Conservation (phyloP, 2,329 filamentous ascomycete species). For the Metarhizium rileyi region DNA sequence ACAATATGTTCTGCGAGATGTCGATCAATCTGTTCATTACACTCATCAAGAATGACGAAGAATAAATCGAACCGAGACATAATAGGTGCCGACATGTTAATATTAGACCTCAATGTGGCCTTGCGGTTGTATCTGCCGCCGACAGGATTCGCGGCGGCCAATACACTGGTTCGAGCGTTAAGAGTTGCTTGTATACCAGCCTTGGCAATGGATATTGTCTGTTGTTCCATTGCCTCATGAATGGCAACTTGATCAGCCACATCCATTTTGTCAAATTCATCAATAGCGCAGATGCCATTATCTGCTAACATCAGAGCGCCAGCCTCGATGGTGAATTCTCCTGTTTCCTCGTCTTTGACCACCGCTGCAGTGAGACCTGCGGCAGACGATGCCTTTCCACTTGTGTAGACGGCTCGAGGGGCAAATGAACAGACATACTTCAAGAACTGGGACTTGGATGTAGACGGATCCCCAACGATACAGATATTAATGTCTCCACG, state of each 20-base stretch:
- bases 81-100: slow-evolving; percentile 98
- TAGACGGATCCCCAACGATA: slow-evolving; percentile 93
- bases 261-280: slow-evolving; percentile 99
- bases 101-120: slow-evolving; percentile 82
- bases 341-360: slow-evolving; percentile 95
- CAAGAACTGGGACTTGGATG: slow-evolving; percentile 94
- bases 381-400: slow-evolving; percentile 92
- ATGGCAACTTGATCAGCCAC: slow-evolving; percentile 95
- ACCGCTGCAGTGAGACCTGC: slow-evolving; percentile 96
- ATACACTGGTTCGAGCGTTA: slow-evolving; percentile 89
- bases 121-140: slow-evolving; percentile 97
- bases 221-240: slow-evolving; percentile 99
- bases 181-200: slow-evolving; percentile 96
- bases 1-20: slow-evolving; percentile 94
- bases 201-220: slow-evolving; percentile 98
- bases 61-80: slow-evolving; percentile 99
- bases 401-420: slow-evolving; percentile 95
- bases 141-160: slow-evolving; percentile 92
- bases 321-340: slow-evolving; percentile 97
- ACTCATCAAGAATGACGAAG: slow-evolving; percentile 95
- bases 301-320: slow-evolving; percentile 96
- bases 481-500: slow-evolving; percentile 98
- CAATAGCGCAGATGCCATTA: slow-evolving; percentile 95
- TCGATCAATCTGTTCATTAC: slow-evolving; percentile 82
- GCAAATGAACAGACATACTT: slow-evolving; percentile 97